Evolutionary conservation across 2,329 filamentous ascomycete genomes (phyloP), one percentile per base, ranked within the genome.

Genomic region (Botrytis hyacinthi): DNA sequence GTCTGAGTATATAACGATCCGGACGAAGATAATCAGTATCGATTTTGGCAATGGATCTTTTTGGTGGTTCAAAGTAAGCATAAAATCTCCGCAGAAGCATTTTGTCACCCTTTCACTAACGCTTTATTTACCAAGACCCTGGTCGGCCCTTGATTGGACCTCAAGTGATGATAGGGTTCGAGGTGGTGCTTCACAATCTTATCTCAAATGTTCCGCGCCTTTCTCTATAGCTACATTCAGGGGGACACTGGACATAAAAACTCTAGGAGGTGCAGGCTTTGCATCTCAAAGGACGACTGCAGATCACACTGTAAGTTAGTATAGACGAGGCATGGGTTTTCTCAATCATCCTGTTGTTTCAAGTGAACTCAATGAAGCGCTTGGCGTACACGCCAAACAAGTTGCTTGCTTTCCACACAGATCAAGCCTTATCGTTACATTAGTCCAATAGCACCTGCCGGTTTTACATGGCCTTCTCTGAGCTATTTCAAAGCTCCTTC

Each of bases 251-350:
- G 93, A 96, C 82, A 93, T 91, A 76, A 87, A 86, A 71, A 89
- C 92, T 0, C 88, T 96, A 0, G 93, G 93, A 40, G 93, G 92
- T 44, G 93, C 93, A 0, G 93, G 93, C 8, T 96, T 97, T 80
- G 93, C 93, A 16, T 93, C 91, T 7, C 93, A 95, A 80, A 88
- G 91, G 65, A 94, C 91, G 7, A 86, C 85, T 5, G 82, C 82
- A 57, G 88, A 89, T 12, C 83, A 86, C 57, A 82, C 71, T 60
- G 71, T 73, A 69, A 73, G 71, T 69, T 37, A 12, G 22, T 10
- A 42, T 37, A 32, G 22, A 44, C 22, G 37, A 32, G n/a, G 35
- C 66, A 26, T 57, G 6, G 1, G 54, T 32, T 18, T 32, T 26
- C 26, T 42, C 51, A 32, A 4, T 26, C 14, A 51, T 32, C 18